Evolutionary conservation across 768 basidiomycete species (phyloP).

Genomic region (Mycena chlorophos): DNA sequence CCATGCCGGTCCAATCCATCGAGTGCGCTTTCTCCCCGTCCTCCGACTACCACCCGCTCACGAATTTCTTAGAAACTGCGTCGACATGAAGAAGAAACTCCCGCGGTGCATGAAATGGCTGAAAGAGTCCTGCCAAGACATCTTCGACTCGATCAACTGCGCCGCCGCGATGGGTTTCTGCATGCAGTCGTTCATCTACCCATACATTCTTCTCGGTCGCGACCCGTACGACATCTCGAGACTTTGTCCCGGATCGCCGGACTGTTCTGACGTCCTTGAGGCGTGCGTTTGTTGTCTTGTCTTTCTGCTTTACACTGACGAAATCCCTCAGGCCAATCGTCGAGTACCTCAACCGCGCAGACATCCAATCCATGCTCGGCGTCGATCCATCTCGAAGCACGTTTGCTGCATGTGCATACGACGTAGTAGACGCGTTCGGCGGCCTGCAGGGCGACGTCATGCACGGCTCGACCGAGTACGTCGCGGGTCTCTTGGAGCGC

Average conservation of each 20-base stretch:
- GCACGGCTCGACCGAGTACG: slow-evolving; percentile 39
- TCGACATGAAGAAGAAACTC: slow-evolving; percentile 27
- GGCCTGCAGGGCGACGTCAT: background rate
- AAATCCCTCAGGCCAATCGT: slow-evolving; percentile 2
- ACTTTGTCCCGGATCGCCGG: background rate
- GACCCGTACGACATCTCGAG: slow-evolving; percentile 10
- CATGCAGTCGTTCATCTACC: slow-evolving; percentile 20
- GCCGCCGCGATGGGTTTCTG: slow-evolving; percentile 43
- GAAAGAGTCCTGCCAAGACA: slow-evolving; percentile 40
- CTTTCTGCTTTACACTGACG: background rate
- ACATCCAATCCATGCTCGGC: slow-evolving; percentile 7
- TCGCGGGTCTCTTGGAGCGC: slow-evolving; percentile 54
- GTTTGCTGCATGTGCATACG: background rate
- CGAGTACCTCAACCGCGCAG: slow-evolving; percentile 13
- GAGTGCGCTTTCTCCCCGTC: slow-evolving; percentile 26
- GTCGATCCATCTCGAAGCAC: background rate
- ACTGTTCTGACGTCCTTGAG: slow-evolving; percentile 6
- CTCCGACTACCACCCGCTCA: background rate
- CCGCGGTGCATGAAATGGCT: slow-evolving; percentile 45
- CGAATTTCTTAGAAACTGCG: slow-evolving; percentile 27
- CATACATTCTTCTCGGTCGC: slow-evolving; percentile 25
- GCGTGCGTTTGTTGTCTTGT: background rate
- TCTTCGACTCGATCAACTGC: slow-evolving; percentile 45
- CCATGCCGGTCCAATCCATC: slow-evolving; percentile 37
- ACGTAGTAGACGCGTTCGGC: background rate